Conservation (phyloP, 2,329 filamentous ascomycete species). For the Fusarium nelsonii region DNA sequence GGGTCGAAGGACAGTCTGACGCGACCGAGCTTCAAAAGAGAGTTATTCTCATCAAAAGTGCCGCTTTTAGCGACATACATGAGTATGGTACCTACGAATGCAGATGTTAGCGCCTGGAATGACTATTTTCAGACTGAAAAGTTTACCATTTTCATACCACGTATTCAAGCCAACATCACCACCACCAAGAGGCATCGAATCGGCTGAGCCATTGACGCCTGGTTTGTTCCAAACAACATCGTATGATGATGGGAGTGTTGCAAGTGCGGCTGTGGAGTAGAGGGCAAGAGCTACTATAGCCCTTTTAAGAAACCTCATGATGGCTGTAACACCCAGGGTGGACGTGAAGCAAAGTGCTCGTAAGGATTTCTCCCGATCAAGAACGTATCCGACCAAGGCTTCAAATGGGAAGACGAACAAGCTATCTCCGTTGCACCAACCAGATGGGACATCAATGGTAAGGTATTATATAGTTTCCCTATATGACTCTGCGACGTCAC, state of each 20-base stretch:
- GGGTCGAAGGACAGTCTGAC: constrained; percentile 12
- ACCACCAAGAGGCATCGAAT: constrained; percentile 18
- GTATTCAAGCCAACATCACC: constrained; percentile 14
- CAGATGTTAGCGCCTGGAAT: not conserved
- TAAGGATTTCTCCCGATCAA: not conserved
- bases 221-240: constrained; percentile 12
- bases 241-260: constrained; percentile 1
- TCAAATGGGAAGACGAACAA: no score
- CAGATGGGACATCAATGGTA: not conserved
- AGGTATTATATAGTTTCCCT: not conserved
- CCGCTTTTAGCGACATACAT: constrained; percentile 19
- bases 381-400: not conserved
- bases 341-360: not conserved
- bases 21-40: constrained; percentile 13
- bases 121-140: accelerated
- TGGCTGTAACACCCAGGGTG: no score
- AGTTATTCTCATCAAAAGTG: constrained; percentile 20
- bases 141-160: constrained; percentile 18
- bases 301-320: not conserved
- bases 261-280: not conserved
- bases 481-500: not conserved
- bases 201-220: constrained; percentile 13
- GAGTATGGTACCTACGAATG: not conserved
- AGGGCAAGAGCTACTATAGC: not conserved
- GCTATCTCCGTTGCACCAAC: not conserved